A percentile compares a stretch with the other conserved stretches of the same genome.
These are phyloP conservation scores for Aspergillus sp. DNA, from an alignment of 2,329 filamentous ascomycete species.

Conservation along the genomic window DNA sequence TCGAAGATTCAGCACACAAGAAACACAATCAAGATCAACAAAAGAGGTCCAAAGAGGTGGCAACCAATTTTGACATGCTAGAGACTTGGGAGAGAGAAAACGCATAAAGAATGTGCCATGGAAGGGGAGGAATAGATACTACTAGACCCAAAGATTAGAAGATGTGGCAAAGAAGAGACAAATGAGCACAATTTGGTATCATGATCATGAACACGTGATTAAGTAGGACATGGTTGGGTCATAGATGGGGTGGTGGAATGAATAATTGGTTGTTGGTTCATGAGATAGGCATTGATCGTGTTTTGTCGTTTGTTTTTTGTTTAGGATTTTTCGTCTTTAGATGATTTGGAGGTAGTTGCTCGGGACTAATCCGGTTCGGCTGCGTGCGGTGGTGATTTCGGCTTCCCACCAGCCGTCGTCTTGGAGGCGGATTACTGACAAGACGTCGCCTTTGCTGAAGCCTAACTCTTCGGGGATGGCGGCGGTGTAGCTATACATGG, in stretches of 20 bases:
- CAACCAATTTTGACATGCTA: not conserved
- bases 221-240: conserved; percentile 9
- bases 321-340: conserved; percentile 27
- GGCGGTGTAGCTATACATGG: conserved; percentile 90
- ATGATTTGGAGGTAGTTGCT: conserved; percentile 68
- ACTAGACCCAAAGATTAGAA: no score
- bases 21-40: not conserved
- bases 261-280: conserved; percentile 20
- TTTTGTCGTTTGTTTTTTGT: not conserved
- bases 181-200: conserved; percentile 22
- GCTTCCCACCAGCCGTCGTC: conserved; percentile 99
- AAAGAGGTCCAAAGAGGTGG: not conserved
- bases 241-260: conserved; percentile 13
- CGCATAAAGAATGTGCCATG: not conserved
- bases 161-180: not conserved
- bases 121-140: not conserved
- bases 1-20: not conserved
- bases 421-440: conserved; percentile 85
- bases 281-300: conserved; percentile 20
- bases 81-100: not conserved
- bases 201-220: conserved; percentile 25
- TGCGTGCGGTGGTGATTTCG: conserved; percentile 68
- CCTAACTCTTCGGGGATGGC: conserved; percentile 93
- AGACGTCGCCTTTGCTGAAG: conserved; percentile 87
- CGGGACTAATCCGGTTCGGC: conserved; percentile 60